Percentiles rank a stretch among this genome's conserved stretches.
Evolutionary conservation across 192 early-diverging fungal species (phyloP).

Genomic region (Coemansia sp.): DNA sequence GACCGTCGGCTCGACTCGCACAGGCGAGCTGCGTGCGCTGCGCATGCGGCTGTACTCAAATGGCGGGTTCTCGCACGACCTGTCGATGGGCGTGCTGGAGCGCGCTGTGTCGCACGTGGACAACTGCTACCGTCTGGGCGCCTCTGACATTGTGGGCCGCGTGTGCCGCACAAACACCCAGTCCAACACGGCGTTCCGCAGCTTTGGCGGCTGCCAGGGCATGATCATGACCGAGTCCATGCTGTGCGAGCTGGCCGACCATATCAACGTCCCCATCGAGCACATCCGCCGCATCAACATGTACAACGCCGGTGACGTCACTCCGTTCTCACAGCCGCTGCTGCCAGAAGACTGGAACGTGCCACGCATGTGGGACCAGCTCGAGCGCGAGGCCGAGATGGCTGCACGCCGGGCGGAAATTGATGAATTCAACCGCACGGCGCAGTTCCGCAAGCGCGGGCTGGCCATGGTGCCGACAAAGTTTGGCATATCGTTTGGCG

Average conservation of each 20-base stretch:
- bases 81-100: slow-evolving; percentile 70
- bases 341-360: slow-evolving; percentile 66
- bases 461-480: slow-evolving; percentile 78
- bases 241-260: slow-evolving; percentile 76
- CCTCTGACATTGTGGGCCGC: slow-evolving; percentile 63
- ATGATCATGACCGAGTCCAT: slow-evolving; percentile 79
- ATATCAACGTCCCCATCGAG: slow-evolving; percentile 61
- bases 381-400: slow-evolving; percentile 58
- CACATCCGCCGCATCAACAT: slow-evolving; percentile 67
- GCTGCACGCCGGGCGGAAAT: slow-evolving; percentile 57
- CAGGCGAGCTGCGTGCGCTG: slow-evolving; percentile 66
- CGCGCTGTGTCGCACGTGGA: slow-evolving; percentile 73
- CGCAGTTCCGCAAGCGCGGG: slow-evolving; percentile 79
- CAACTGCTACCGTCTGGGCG: slow-evolving; percentile 77
- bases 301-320: slow-evolving; percentile 67
- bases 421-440: slow-evolving; percentile 65
- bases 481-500: slow-evolving; percentile 78
- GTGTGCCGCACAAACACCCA: slow-evolving; percentile 81
- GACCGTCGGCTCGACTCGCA: slow-evolving; percentile 68
- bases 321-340: slow-evolving; percentile 69
- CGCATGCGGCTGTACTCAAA: slow-evolving; percentile 62
- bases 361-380: slow-evolving; percentile 66
- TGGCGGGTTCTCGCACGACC: slow-evolving; percentile 66
- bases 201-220: slow-evolving; percentile 85
- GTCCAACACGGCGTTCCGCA: slow-evolving; percentile 85